Evolutionary conservation across 805 yeast genomes (phyloP), one percentile per base, ranked within the genome.

Genomic region (Saturnispora bothae): DNA sequence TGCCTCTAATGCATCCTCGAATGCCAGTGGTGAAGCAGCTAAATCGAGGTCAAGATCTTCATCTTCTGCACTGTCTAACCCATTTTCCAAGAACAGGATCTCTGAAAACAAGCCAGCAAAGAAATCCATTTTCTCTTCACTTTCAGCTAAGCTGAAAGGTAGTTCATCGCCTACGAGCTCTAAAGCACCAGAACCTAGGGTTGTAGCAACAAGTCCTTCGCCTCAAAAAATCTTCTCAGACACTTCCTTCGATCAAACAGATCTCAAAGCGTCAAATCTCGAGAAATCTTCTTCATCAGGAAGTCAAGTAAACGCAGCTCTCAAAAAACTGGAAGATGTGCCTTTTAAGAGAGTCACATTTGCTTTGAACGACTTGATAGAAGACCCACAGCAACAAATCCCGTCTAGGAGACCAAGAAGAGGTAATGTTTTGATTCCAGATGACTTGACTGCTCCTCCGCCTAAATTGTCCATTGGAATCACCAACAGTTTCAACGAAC

Each of bases 391-490:
- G 47, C 79, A 73, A 48, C 79, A 73, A 49, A 72, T 73, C 35
- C 79, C 79, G 1, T 69, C 77, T 1, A 54, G 78, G 38, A 56
- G 68, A 27, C 79, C 79, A 0, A 61, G 59, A 34, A 66, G 60
- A 38, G 79, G 79, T 4, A 68, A 72, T 45, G 76, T 73, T 6
- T 40, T 71, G 9, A 66, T 72, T 14, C 84, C 88, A 0, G 83
- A 79, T 31, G 89, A 83, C 51, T 49, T 80, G 43, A 56, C 65
- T 15, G 76, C 79, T 0, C 73, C 73, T 0, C 77, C 83, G 0
- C 72, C 82, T 16, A 63, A 76, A 44, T 64, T 82, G 23, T 72
- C 82, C 1, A 65, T 76, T 36, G 94, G 94, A 1, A 81, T 82
- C 19, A 69, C 83, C 0, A 69, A 66, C 30, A 56, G 69, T 19